A percentile compares a stretch with the other conserved stretches of the same genome.
Evolutionary conservation across 202 grass and related monocot genomes (phyloP).

Genomic region (Zoysia matrella): DNA sequence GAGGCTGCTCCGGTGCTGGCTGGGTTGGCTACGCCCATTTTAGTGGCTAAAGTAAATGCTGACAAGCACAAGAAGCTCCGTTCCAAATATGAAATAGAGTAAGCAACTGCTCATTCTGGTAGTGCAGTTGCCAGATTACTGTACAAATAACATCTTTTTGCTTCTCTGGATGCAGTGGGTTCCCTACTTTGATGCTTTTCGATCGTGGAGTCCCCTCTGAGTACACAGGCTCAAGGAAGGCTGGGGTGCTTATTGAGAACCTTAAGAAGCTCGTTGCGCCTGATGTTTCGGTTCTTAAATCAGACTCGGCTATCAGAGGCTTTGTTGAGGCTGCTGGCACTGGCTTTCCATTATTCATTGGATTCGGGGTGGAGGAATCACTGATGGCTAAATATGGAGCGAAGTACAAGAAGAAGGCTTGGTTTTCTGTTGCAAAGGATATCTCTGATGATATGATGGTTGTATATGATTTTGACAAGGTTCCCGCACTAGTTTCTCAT

Average conservation of each 20-base stretch:
- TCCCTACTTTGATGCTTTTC: constrained; percentile 89
- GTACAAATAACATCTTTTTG: background rate
- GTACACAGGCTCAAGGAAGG: constrained; percentile 85
- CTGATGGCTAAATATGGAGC: constrained; percentile 57
- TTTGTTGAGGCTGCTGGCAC: constrained; percentile 67
- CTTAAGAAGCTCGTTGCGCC: constrained; percentile 85
- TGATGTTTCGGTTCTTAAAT: constrained; percentile 67
- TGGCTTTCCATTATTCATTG: constrained; percentile 77
- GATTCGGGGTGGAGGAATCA: constrained; percentile 74
- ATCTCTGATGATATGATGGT: constrained; percentile 87
- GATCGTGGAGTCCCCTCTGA: constrained; percentile 73
- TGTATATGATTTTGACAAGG: constrained; percentile 81
- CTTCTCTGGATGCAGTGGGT: constrained; percentile 66
- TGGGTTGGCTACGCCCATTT: constrained; percentile 60
- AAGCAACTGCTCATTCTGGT: constrained; percentile 37
- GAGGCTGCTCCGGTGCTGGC: constrained; percentile 74
- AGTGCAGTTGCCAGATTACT: background rate
- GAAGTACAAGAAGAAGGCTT: constrained; percentile 87
- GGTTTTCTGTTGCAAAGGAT: constrained; percentile 82
- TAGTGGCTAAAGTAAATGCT: constrained; percentile 81
- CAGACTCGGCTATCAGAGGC: constrained; percentile 58
- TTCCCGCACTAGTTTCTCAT: constrained; percentile 75
- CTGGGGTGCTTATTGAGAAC: constrained; percentile 63
- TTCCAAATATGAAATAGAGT: constrained; percentile 88
- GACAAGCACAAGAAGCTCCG: constrained; percentile 86